Percentiles rank a stretch among this genome's conserved stretches.
phyloP scores from a whole-genome alignment of 2,329 filamentous ascomycete genomes.

The Cercospora janseana region DNA sequence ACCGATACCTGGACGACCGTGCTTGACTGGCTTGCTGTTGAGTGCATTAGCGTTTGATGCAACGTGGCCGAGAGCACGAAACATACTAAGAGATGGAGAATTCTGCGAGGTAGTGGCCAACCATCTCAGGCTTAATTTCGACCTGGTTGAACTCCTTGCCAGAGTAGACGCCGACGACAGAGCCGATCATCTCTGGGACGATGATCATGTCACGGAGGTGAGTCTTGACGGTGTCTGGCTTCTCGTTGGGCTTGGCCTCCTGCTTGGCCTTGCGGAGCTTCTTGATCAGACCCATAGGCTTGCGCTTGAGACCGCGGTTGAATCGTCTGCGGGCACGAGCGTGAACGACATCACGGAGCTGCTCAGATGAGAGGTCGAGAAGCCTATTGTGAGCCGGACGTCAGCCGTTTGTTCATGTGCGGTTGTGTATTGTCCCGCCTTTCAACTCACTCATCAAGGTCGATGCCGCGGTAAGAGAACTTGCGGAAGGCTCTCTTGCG shows the following conservation, averaged over 20 bases:
- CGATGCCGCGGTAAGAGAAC: slow-evolving; percentile 99
- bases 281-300: slow-evolving; percentile 99
- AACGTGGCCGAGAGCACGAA: slow-evolving; percentile 6
- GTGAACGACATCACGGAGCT: slow-evolving; percentile 99
- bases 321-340: slow-evolving; percentile 97
- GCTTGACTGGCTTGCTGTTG: slow-evolving; percentile 96
- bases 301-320: slow-evolving; percentile 99
- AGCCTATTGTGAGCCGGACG: slow-evolving; percentile 60
- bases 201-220: slow-evolving; percentile 99
- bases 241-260: slow-evolving; percentile 99
- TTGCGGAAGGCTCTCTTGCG: slow-evolving; percentile 99
- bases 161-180: slow-evolving; percentile 98
- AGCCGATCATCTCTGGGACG: slow-evolving; percentile 99
- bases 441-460: slow-evolving; percentile 90
- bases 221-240: slow-evolving; percentile 98
- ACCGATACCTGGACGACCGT: slow-evolving; percentile 99
- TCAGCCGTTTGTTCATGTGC: slow-evolving; percentile 18
- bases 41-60: slow-evolving; percentile 50
- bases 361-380: slow-evolving; percentile 96
- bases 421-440: slow-evolving; percentile 7
- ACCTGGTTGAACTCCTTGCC: slow-evolving; percentile 99
- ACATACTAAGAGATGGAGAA: slow-evolving; percentile 99
- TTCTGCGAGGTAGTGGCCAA: slow-evolving; percentile 98
- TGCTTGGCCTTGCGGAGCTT: slow-evolving; percentile 99
- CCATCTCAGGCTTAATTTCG: slow-evolving; percentile 99